These are phyloP conservation scores for Lagenidium sp. DNA, from an alignment of 352 stramenopile genomes.

Conservation along the genomic window DNA sequence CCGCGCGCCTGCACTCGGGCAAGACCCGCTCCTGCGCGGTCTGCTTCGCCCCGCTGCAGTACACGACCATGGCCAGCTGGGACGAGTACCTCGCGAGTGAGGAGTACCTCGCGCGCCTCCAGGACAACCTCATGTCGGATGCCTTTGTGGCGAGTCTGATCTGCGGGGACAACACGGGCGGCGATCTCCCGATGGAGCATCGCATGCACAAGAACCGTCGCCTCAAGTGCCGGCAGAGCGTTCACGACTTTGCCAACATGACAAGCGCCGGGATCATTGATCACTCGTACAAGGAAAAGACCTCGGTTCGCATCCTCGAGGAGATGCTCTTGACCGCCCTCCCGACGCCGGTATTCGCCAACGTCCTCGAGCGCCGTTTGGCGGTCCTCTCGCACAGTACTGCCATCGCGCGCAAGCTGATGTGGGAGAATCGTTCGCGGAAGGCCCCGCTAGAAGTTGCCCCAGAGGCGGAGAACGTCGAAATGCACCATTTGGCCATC, in stretches of 20 bases:
- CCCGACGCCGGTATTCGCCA: slow-evolving; percentile 68
- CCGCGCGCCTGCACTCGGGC: slow-evolving; percentile 65
- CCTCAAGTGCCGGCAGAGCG: slow-evolving; percentile 72
- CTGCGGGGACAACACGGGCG: slow-evolving; percentile 54
- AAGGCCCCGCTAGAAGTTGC: slow-evolving; percentile 30
- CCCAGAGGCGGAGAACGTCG: slow-evolving; percentile 25
- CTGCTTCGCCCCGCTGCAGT: slow-evolving; percentile 74
- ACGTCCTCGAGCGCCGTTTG: slow-evolving; percentile 65
- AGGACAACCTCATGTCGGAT: slow-evolving; percentile 68
- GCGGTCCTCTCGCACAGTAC: slow-evolving; percentile 80
- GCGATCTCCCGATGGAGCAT: slow-evolving; percentile 74
- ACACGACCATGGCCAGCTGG: slow-evolving; percentile 55
- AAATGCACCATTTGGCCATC: slow-evolving; percentile 80
- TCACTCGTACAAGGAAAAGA: slow-evolving; percentile 60
- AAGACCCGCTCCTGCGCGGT: slow-evolving; percentile 65
- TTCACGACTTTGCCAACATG: slow-evolving; percentile 75
- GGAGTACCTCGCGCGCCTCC: slow-evolving; percentile 59
- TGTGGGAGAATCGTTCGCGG: slow-evolving; percentile 35
- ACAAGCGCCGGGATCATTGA: slow-evolving; percentile 73
- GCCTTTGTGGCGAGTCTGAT: slow-evolving; percentile 72
- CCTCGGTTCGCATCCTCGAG: slow-evolving; percentile 62
- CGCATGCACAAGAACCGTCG: slow-evolving; percentile 83
- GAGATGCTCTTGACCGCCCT: slow-evolving; percentile 73
- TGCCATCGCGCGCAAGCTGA: slow-evolving; percentile 41
- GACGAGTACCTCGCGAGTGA: slow-evolving; percentile 81